phyloP scores from a whole-genome alignment of 441 rosid genomes.

The Adansonia gregorii region DNA sequence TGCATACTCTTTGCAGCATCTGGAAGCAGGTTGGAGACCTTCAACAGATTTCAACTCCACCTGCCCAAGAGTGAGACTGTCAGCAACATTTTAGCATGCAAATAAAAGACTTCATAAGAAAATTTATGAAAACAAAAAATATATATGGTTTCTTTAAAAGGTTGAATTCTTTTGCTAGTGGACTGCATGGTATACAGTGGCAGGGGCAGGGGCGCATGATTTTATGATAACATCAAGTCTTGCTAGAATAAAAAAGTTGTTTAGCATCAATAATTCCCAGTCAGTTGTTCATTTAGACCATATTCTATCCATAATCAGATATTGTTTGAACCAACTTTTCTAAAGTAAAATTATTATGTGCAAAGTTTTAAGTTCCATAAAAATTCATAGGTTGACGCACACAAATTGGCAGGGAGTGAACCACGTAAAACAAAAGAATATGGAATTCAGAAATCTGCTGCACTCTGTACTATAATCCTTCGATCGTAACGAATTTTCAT shows the following conservation, averaged over 20 bases:
- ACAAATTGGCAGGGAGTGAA: background rate
- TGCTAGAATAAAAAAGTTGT: background rate
- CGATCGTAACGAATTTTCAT: no score
- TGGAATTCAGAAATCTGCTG: no score
- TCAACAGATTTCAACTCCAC: conserved; percentile 55
- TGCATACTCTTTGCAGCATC: conserved; percentile 64
- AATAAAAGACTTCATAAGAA: background rate
- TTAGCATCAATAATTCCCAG: background rate
- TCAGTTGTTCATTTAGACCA: background rate
- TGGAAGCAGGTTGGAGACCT: conserved; percentile 48
- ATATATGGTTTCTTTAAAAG: background rate
- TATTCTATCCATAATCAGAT: background rate
- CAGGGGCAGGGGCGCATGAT: background rate
- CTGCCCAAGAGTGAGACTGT: conserved; percentile 34
- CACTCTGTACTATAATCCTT: no score
- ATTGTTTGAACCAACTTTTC: background rate
- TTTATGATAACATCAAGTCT: background rate
- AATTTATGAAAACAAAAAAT: background rate
- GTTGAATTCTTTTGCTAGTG: background rate
- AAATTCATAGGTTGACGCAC: background rate
- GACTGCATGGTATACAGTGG: background rate
- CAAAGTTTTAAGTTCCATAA: background rate
- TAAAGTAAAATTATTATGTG: background rate
- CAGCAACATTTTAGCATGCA: background rate
- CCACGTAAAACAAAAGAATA: background rate